Percentiles rank a stretch among this genome's conserved stretches.
Conservation (phyloP, 208 protist species). For the Leishmania tarentolae region DNA sequence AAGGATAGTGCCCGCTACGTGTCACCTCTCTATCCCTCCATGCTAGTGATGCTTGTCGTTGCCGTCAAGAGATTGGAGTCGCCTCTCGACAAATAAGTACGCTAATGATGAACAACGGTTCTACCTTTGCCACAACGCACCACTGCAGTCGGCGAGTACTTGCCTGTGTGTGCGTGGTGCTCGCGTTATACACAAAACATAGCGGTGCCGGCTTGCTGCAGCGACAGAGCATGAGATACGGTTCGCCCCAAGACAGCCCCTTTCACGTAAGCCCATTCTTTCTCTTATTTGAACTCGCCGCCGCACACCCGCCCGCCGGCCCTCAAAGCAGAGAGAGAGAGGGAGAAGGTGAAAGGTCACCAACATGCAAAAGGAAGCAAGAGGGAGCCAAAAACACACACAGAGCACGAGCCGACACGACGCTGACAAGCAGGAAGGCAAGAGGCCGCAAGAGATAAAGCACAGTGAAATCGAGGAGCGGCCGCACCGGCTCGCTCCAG, state of each 20-base stretch:
- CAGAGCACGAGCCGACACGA: neutral
- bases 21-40: neutral
- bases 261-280: neutral
- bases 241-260: neutral
- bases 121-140: neutral
- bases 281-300: neutral
- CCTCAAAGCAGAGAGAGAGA: neutral
- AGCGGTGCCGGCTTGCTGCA: neutral
- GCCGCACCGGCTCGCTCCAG: neutral
- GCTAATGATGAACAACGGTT: neutral
- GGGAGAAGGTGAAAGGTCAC: neutral
- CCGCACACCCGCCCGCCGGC: neutral
- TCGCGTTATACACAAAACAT: constrained; percentile 2
- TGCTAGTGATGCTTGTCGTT: neutral
- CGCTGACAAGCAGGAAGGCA: neutral
- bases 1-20: neutral
- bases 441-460: constrained; percentile 3
- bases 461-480: neutral
- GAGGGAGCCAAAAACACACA: neutral
- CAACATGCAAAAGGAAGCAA: neutral
- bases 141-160: neutral
- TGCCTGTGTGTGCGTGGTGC: neutral
- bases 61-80: neutral
- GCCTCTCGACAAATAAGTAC: neutral
- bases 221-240: neutral